These are phyloP conservation scores for Pilaira anomala DNA, from an alignment of 192 early-diverging fungal genomes.

Conservation along the genomic window DNA sequence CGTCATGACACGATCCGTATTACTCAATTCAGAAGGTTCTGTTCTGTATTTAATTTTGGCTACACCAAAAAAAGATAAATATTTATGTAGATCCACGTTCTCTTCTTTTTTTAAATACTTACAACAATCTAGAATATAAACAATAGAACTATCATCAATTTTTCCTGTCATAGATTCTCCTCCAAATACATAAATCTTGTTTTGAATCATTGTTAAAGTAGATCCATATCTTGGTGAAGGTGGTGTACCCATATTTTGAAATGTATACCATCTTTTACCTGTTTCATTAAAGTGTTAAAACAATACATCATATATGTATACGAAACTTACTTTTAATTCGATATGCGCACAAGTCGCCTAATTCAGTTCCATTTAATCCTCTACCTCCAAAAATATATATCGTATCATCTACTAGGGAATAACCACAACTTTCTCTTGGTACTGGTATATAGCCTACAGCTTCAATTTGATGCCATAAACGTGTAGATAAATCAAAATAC, in stretches of 20 bases:
- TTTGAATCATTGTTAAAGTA: constrained; percentile 40
- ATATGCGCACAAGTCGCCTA: constrained; percentile 51
- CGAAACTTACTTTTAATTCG: constrained; percentile 39
- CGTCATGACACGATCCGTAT: too few relatives aligned
- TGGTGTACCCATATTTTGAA: constrained; percentile 45
- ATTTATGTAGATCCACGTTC: constrained; percentile 8
- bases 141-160: constrained; percentile 6
- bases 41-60: constrained; percentile 48
- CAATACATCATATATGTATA: background rate
- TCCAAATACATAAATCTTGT: constrained; percentile 53
- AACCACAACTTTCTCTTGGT: constrained; percentile 39
- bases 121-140: constrained; percentile 48
- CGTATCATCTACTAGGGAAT: constrained; percentile 40
- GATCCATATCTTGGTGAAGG: constrained; percentile 41
- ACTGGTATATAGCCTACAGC: constrained; percentile 44
- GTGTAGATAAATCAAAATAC: constrained; percentile 44
- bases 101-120: constrained; percentile 17
- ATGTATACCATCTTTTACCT: constrained; percentile 44
- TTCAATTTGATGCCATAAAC: constrained; percentile 40
- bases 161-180: constrained; percentile 41
- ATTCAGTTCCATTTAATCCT: constrained; percentile 37
- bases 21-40: background rate
- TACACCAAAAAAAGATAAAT: constrained; percentile 20
- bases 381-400: constrained; percentile 58
- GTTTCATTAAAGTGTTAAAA: too few relatives aligned